phyloP scores from a whole-genome alignment of 75 land plant genomes.

The Picea sitchensis region DNA sequence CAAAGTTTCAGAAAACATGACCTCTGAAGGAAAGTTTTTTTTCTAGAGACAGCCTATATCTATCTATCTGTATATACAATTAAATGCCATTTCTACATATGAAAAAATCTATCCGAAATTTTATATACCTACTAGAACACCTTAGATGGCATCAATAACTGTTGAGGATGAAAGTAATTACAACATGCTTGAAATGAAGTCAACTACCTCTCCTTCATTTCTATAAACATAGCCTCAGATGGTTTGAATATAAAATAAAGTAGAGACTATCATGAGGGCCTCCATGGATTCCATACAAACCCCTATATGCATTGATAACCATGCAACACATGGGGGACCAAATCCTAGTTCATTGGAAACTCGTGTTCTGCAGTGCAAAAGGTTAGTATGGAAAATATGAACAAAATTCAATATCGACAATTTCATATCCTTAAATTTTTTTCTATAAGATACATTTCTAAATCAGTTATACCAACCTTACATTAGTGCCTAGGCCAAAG shows the following conservation, averaged over 20 bases:
- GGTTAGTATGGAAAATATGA: too few relatives aligned
- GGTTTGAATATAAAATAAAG: constrained; percentile 33
- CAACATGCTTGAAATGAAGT: constrained; percentile 56
- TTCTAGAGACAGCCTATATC: too few relatives aligned
- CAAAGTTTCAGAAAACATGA: not conserved
- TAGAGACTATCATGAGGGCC: constrained; percentile 31
- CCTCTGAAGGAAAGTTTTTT: too few relatives aligned
- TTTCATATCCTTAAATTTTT: not conserved
- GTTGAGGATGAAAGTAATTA: constrained; percentile 61
- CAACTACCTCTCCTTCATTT: constrained; percentile 63
- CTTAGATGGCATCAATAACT: too few relatives aligned
- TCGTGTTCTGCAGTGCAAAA: constrained; percentile 40
- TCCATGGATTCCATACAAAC: constrained; percentile 37
- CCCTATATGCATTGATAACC: constrained; percentile 31
- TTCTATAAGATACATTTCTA: not conserved
- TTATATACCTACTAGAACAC: constrained; percentile 63
- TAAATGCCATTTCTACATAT: too few relatives aligned
- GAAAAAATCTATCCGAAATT: too few relatives aligned
- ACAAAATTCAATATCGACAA: not conserved
- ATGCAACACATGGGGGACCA: constrained; percentile 41
- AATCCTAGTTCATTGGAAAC: constrained; percentile 86
- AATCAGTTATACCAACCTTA: constrained; percentile 24
- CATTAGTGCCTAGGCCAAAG: constrained; percentile 46
- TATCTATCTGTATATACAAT: too few relatives aligned
- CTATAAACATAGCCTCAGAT: constrained; percentile 67